These are phyloP conservation scores for Leishmania turanica DNA, from an alignment of 208 protist species.

Conservation along the genomic window DNA sequence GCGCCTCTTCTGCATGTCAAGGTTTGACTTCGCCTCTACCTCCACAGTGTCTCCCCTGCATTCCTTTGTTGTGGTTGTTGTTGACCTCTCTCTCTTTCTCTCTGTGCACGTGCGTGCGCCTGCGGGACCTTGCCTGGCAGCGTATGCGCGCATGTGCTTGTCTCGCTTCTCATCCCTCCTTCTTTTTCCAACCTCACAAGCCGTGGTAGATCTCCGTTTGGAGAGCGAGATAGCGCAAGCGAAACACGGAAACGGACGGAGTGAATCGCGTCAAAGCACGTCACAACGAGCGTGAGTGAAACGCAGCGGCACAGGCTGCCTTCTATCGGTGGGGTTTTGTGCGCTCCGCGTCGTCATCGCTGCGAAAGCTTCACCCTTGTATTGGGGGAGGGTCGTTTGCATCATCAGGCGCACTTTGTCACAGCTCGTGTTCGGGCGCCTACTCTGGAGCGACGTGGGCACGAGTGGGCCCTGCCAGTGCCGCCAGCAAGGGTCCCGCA, in stretches of 20 bases:
- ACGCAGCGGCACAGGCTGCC: neutral
- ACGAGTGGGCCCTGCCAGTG: neutral
- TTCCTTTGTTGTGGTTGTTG: neutral
- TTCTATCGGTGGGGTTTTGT: too few species aligned
- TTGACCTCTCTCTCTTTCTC: neutral
- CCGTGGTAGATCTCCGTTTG: too few species aligned
- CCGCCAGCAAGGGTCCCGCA: neutral
- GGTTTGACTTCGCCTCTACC: too few species aligned
- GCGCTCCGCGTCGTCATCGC: neutral
- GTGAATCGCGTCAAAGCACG: slow-evolving; percentile 4
- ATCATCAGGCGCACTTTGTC: neutral
- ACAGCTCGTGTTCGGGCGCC: too few species aligned
- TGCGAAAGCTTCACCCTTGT: neutral
- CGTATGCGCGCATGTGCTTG: slow-evolving; percentile 1
- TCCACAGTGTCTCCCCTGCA: neutral
- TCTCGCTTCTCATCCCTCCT: neutral
- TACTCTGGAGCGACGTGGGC: neutral
- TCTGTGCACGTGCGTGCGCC: neutral
- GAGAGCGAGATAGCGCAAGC: neutral
- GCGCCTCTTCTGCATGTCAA: neutral
- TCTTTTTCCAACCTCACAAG: neutral
- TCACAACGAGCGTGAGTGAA: neutral
- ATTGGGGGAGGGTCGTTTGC: neutral
- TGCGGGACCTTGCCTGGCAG: neutral
- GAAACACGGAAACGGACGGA: slow-evolving; percentile 7